Evolutionary conservation across 352 stramenopile species (phyloP).

Genomic region (Globisporangium barbulae): DNA sequence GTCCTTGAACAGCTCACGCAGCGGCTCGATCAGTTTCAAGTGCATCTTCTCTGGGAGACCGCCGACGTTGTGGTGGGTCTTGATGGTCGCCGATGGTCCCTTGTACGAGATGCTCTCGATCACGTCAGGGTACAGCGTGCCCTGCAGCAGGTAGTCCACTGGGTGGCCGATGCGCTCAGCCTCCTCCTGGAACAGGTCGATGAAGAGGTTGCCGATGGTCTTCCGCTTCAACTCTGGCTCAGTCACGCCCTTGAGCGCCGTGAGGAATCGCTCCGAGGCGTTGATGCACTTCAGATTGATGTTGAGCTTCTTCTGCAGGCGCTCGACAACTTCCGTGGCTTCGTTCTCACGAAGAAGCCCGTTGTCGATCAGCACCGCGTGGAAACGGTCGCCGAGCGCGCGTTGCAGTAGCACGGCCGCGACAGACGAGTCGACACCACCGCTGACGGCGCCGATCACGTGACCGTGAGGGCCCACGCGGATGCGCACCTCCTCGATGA

Average conservation of each 20-base stretch:
- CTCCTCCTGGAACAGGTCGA: conserved; percentile 97
- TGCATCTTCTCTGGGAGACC: conserved; percentile 97
- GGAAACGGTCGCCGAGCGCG: conserved; percentile 97
- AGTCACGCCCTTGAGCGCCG: conserved; percentile 90
- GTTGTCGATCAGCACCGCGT: conserved; percentile 99
- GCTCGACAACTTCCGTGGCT: conserved; percentile 87
- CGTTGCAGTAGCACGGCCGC: conserved; percentile 96
- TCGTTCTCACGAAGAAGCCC: conserved; percentile 97
- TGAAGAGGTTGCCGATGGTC: conserved; percentile 99
- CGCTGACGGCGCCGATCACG: conserved; percentile 98
- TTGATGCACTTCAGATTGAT: conserved; percentile 98
- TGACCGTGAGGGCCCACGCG: conserved; percentile 93
- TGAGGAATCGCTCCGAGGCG: conserved; percentile 95
- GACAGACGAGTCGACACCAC: conserved; percentile 98
- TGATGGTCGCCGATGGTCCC: conserved; percentile 97
- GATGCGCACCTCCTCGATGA: conserved; percentile 87
- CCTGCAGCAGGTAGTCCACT: conserved; percentile 96
- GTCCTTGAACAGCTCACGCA: conserved; percentile 99
- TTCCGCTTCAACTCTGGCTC: conserved; percentile 99
- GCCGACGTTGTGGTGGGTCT: conserved; percentile 99
- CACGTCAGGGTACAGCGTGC: conserved; percentile 99
- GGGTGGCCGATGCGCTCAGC: conserved; percentile 75
- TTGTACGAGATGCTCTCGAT: conserved; percentile 99
- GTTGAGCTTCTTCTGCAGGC: conserved; percentile 85
- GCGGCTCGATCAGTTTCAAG: conserved; percentile 98